Base-by-base conservation (phyloP, 2,329 filamentous ascomycete genomes). In the Blastomyces silverae region DNA sequence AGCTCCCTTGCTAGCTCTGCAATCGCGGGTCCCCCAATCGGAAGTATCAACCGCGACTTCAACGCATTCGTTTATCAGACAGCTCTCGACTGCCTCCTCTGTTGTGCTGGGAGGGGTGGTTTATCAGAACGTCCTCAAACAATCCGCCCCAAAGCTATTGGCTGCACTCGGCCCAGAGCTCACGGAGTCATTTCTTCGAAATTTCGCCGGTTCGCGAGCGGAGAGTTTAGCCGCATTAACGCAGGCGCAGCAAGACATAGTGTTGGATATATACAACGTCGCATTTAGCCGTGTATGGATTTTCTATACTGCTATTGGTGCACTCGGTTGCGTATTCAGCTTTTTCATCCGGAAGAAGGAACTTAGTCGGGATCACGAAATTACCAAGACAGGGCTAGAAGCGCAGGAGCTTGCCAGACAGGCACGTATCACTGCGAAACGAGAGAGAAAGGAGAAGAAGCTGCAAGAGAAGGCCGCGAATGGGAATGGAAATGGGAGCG, bases 1-100 rank as follows among this genome's bases (percentile, higher is more conserved):
- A 72, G 76, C 83, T 0, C 86, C 85, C 0, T 77, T 89, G 31
- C 82, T 89, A 48, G 84, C 85, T 0, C 80, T 90, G 5, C 88
- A 91, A 70, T 82, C 84, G 2, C 83, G 82, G 15, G 84, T 89
- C 50, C 78, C 80, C 20, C 82, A 81, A 7, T 75, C 79, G 13
- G 86, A 89, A 64, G 84, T 88, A 62, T 86, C 85, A 1, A 82
- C 84, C 1, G 86, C 85, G 17, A 88, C 86, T 0, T 82, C 84
- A 0, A 86, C 85, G 2, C 87, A 86, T 71, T 78, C 79, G 13
- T 88, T 88, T 71, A 73, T 85, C 52, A 81, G 86, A 34, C 83
- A 85, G 70, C 76, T 88, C 46, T 80, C 82, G 3, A 83, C 83
- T 0, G 79, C 83, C 53, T 79, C 87, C 31, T 83, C 83, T 11